Evolutionary conservation across 768 basidiomycete genomes (phyloP).

Genomic region (Psilocybe sp.): DNA sequence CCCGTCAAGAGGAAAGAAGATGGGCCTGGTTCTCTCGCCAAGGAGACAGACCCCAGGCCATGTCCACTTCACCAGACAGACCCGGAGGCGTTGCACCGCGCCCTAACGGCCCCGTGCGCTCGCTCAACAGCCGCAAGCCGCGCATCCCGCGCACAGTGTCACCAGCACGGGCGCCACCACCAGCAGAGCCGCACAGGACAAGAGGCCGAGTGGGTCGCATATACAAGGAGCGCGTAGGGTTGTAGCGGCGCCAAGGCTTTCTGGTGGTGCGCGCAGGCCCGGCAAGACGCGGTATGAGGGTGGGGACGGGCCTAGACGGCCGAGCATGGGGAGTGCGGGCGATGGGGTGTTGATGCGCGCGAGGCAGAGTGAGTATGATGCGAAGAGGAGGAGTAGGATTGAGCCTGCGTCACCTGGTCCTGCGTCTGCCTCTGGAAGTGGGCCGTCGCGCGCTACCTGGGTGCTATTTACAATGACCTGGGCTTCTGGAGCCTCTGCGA

Average conservation of each 20-base stretch:
- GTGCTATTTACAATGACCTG: no score
- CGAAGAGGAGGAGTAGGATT: conserved; percentile 49
- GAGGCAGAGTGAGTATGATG: conserved; percentile 70
- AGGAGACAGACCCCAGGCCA: no score
- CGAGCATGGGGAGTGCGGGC: conserved; percentile 23
- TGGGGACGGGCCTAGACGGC: conserved; percentile 22
- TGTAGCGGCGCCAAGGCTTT: conserved; percentile 12
- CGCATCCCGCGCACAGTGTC: conserved; percentile 43
- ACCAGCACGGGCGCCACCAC: conserved; percentile 9
- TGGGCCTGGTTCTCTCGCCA: neutral
- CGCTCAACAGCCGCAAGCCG: conserved; percentile 55
- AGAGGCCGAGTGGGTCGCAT: no score
- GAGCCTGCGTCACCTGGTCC: neutral
- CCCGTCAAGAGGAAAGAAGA: conserved; percentile 22
- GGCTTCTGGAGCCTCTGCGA: no score
- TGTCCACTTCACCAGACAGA: no score
- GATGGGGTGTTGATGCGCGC: conserved; percentile 54
- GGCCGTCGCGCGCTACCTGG: no score
- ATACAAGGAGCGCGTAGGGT: no score
- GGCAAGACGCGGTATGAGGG: conserved; percentile 33
- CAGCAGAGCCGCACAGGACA: no score
- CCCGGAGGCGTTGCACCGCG: neutral
- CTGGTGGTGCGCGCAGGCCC: no score
- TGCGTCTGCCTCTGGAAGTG: no score
- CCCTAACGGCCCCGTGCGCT: conserved; percentile 20